Conservation (phyloP, 2,329 filamentous ascomycete species). For the Fusarium sp. region DNA sequence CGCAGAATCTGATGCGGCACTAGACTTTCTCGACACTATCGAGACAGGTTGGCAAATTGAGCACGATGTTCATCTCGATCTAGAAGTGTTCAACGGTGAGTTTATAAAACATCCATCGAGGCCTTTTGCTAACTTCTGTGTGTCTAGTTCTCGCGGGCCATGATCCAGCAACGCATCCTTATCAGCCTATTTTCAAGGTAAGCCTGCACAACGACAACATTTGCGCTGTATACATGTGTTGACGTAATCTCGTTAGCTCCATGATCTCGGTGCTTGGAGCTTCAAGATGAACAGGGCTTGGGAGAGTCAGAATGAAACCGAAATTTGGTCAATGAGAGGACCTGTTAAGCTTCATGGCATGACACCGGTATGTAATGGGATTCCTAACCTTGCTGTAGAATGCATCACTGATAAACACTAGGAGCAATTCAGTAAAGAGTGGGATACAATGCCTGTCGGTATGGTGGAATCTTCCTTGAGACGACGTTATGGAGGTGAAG, state of each 20-base stretch:
- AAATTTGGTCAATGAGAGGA: constrained; percentile 35
- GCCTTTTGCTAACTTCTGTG: constrained; percentile 6
- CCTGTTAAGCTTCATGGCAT: constrained; percentile 37
- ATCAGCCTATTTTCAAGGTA: constrained; percentile 45
- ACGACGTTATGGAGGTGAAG: constrained; percentile 22
- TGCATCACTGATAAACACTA: constrained; percentile 22
- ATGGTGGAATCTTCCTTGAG: background rate
- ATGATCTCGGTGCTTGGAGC: constrained; percentile 46
- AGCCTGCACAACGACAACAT: background rate
- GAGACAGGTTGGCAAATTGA: constrained; percentile 11
- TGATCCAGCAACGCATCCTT: constrained; percentile 16
- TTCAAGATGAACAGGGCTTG: constrained; percentile 34
- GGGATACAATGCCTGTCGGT: constrained; percentile 37
- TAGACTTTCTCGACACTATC: constrained; percentile 7
- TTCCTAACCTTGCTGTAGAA: background rate
- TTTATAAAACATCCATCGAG: background rate
- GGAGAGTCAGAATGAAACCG: background rate
- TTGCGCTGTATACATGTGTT: background rate
- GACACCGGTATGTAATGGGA: constrained; percentile 39
- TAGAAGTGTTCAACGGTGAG: constrained; percentile 49
- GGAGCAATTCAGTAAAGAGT: constrained; percentile 44
- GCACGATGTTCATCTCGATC: constrained; percentile 48
- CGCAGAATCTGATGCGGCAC: background rate
- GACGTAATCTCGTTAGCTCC: constrained; percentile 34
- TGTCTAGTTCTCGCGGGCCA: constrained; percentile 39